Base-by-base conservation (phyloP, 345 rosid genomes). In the Clarkia xantiana region DNA sequence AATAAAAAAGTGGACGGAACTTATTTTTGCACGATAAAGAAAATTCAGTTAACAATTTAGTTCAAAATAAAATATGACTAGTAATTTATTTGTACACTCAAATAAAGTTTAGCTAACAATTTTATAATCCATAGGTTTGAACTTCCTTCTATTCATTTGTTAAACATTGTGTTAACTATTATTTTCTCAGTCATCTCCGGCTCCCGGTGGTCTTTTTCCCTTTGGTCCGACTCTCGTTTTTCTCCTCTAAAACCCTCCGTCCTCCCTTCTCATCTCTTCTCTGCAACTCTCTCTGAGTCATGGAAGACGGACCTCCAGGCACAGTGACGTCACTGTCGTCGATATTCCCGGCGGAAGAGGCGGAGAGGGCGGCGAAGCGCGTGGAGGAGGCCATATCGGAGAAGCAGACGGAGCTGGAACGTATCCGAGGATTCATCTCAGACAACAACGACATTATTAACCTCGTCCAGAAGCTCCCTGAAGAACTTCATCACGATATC, bases 401-500 rank as follows among this genome's bases (percentile, higher is more conserved):
- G 71, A 76, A 81, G 73, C 76, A 51, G 14, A 61, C 17, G 49
- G 86, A 81, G 74, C 55, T 83, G 61, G 68, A 66, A 44, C 66
- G 57, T 15, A 48, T 83, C 40, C 74, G 64, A 41, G 70, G 69
- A 45, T 83, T 77, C 73, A 65, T 73, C 56, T 65, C 77, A 53
- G 93, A 86, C 20, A 90, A 90, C 70, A 38, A 61, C 43, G 67
- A 45, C 55, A 75, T 90, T 52, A 72, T 79, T 44, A 71, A 65
- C 67, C 86, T 74, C 56, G 71, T 90, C 47, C 70, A 69, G 25
- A 72, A 70, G 56, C 89, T 90, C 11, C 96, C 93, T 49, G 79
- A 86, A 19, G 72, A 86, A 49, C 94, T 91, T 45, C 79, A 81
- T 66, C 89, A 79, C 64, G 82, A 81, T 47, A 56, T 86, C 55